Percentiles rank a stretch among this genome's conserved stretches.
Evolutionary conservation across 1,284 basidiomycete species (phyloP).

Genomic region (Ganoderma sinense): DNA sequence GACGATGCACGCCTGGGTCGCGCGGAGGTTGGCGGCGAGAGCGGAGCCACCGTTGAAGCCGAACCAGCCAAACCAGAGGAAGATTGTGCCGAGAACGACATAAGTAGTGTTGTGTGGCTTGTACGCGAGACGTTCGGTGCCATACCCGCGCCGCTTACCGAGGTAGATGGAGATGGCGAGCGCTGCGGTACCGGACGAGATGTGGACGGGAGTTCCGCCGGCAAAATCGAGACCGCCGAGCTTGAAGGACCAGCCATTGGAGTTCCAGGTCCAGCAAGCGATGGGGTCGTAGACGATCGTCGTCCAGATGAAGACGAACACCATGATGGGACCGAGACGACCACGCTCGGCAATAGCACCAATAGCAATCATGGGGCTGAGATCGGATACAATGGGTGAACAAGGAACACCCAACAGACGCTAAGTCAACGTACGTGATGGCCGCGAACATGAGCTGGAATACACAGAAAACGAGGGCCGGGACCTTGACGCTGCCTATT

Average conservation of each 20-base stretch:
- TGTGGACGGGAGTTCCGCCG: constrained; percentile 96
- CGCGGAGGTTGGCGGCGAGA: constrained; percentile 87
- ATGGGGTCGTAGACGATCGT: constrained; percentile 95
- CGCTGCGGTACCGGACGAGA: constrained; percentile 90
- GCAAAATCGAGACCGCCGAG: constrained; percentile 92
- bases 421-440: constrained; percentile 61
- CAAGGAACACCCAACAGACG: not conserved
- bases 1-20: constrained; percentile 90
- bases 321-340: constrained; percentile 85
- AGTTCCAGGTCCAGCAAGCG: constrained; percentile 95
- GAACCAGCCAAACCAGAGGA: constrained; percentile 99
- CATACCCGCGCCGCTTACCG: constrained; percentile 91
- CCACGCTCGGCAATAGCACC: constrained; percentile 95
- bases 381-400: not conserved
- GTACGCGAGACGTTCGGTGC: constrained; percentile 90
- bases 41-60: constrained; percentile 91
- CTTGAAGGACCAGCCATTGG: constrained; percentile 84
- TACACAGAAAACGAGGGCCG: constrained; percentile 86
- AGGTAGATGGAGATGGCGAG: constrained; percentile 94
- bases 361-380: constrained; percentile 81
- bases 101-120: constrained; percentile 90
- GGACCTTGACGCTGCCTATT: constrained; percentile 75
- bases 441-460: constrained; percentile 93
- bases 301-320: constrained; percentile 93
- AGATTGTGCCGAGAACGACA: constrained; percentile 90